Evolutionary conservation across 2,329 filamentous ascomycete genomes (phyloP), one percentile per base, ranked within the genome.

Genomic region (Penicillium sp.): DNA sequence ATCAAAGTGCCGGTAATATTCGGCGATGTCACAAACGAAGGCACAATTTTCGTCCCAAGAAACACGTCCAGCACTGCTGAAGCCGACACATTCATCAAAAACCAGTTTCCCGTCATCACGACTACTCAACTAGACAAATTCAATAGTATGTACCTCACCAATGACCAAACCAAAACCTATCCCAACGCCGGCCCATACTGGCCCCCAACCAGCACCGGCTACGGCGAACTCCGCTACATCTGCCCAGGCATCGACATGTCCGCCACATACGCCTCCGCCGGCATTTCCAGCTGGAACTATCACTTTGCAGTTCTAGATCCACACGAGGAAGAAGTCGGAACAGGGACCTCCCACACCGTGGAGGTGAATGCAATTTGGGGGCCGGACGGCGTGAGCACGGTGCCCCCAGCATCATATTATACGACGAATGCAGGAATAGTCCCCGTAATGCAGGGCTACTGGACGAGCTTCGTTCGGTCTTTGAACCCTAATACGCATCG

Each of bases 311-410:
- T 90, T 3, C 73, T 82, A 39, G 86, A 89, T 55, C 78, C 81
- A 0, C 61, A 63, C 0, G 74, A 82, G 43, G 71, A 81, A 21
- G 74, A 72, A 0, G 63, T 71, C 2, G 87, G 87, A 1, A 65
- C 79, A 1, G 88, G 88, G 0, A 85, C 88, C 0, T 79, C 81
- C 6, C 88, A 92, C 61, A 86, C 83, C 0, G 78, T 84, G 8
- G 88, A 92, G 65, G 57, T 84, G 0, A 79, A 81, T 45, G 85
- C 86, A 0, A 83, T 92, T 46, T 90, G 84, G 74, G 87, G 87
- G 0, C 81, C 84, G 0, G 72, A 78, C 3, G 81, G 86, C 63
- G 76, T 80, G 2, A 70, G 74, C 21, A 72, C 73, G 5, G 64
- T 57, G 0, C 69, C 78, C 1, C 85, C 86, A 0, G 63, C 65